A percentile compares a stretch with the other conserved stretches of the same genome.
These are phyloP conservation scores for Ophiosphaerella narmari DNA, from an alignment of 2,329 filamentous ascomycete species.

Conservation along the genomic window DNA sequence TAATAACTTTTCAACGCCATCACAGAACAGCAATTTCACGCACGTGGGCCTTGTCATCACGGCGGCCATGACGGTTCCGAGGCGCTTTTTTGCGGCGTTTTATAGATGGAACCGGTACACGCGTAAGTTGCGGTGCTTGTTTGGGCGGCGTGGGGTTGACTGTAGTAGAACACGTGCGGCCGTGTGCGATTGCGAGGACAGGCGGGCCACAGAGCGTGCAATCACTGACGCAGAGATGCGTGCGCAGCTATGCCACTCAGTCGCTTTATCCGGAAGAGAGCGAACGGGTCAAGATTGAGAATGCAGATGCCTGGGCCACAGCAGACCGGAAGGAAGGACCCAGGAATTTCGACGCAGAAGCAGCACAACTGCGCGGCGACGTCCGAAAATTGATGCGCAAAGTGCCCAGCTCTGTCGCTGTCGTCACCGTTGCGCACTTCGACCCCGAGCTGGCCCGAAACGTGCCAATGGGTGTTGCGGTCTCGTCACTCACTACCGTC, in stretches of 20 bases:
- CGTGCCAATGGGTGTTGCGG: conserved; percentile 53
- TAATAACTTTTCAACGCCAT: conserved; percentile 1
- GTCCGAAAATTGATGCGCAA: conserved; percentile 55
- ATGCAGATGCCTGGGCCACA: too few species aligned
- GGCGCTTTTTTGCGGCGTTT: conserved; percentile 51
- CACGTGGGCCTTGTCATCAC: too few species aligned
- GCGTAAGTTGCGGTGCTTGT: conserved; percentile 21
- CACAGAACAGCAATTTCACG: too few species aligned
- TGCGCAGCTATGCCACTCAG: conserved; percentile 16
- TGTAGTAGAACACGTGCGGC: conserved; percentile 12
- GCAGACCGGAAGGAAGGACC: too few species aligned
- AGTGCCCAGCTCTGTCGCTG: conserved; percentile 61
- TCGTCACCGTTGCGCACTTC: conserved; percentile 2
- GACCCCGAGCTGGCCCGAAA: conserved; percentile 9
- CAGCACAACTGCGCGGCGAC: conserved; percentile 10
- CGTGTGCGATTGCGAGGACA: conserved; percentile 5
- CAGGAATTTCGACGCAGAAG: background rate
- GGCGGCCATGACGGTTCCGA: conserved; percentile 21
- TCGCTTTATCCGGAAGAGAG: conserved; percentile 11
- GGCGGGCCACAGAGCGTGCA: background rate
- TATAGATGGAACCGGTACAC: conserved; percentile 48
- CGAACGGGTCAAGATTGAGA: background rate
- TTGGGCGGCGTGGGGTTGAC: background rate
- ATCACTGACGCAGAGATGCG: background rate
- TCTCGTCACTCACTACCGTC: conserved; percentile 66